Conservation (phyloP, 1,139 yeast species). For the Candida sanyaensis region DNA sequence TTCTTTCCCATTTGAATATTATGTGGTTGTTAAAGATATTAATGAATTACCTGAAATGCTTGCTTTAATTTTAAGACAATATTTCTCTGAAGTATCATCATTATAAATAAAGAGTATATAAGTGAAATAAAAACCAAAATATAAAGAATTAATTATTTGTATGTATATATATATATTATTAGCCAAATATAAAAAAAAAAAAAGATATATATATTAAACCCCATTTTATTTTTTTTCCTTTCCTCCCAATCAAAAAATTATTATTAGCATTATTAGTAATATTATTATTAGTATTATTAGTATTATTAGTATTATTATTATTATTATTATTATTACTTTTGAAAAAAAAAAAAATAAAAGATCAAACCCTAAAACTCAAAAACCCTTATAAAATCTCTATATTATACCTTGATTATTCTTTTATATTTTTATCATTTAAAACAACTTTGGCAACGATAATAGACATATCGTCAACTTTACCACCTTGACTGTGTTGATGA, state of each 20-base stretch:
- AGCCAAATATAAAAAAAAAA: background rate
- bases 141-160: background rate
- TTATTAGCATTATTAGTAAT: no score
- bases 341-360: background rate
- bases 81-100: conserved; percentile 65
- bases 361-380: background rate
- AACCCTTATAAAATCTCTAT: background rate
- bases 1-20: conserved; percentile 94
- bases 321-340: background rate
- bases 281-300: conserved; percentile 4
- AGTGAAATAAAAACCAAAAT: background rate
- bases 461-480: conserved; percentile 59
- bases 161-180: no score
- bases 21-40: conserved; percentile 89
- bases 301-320: background rate
- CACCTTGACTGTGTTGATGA: conserved; percentile 46
- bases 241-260: no score
- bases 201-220: background rate
- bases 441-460: conserved; percentile 49
- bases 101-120: conserved; percentile 7
- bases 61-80: conserved; percentile 86
- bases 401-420: background rate
- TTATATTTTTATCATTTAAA: conserved; percentile 8
- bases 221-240: no score
- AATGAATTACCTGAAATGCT: conserved; percentile 90